These are phyloP conservation scores for Volvox carteri DNA, from an alignment of 163 green algal genomes.

Conservation along the genomic window DNA sequence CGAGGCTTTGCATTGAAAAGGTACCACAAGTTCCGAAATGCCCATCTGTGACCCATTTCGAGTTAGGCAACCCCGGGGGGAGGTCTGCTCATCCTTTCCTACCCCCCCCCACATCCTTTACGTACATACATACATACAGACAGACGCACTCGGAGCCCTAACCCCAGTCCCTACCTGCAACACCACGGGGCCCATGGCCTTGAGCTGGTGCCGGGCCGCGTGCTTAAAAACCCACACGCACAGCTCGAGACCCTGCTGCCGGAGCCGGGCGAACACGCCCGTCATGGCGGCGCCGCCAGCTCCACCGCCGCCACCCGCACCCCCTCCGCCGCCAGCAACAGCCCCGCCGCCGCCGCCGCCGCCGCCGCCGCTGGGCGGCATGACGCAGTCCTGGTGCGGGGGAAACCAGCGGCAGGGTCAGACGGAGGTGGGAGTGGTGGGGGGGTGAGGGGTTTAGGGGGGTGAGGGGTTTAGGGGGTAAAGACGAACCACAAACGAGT, in stretches of 20 bases:
- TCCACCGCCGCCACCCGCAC: neutral
- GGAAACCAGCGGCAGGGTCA: neutral
- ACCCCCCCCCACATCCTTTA: too few relatives aligned
- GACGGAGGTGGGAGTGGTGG: neutral
- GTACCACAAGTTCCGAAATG: too few relatives aligned
- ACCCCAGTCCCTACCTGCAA: constrained; percentile 70
- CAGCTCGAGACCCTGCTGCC: constrained; percentile 91
- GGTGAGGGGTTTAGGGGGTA: too few relatives aligned
- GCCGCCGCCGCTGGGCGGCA: neutral
- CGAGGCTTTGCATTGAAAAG: too few relatives aligned
- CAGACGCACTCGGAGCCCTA: too few relatives aligned
- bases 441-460: too few relatives aligned
- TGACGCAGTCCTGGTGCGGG: constrained; percentile 24
- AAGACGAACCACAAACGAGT: too few relatives aligned
- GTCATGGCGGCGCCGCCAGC: neutral
- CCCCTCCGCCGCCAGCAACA: neutral
- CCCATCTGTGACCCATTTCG: too few relatives aligned
- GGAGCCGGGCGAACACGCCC: constrained; percentile 61
- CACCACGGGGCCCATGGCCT: constrained; percentile 73
- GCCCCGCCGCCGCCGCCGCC: constrained; percentile 1
- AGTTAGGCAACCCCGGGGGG: too few relatives aligned
- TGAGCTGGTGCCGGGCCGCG: constrained; percentile 75
- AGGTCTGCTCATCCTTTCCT: too few relatives aligned
- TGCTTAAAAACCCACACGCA: constrained; percentile 90
- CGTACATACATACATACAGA: too few relatives aligned